Conservation (phyloP, 2,329 filamentous ascomycete genomes). For the Colletotrichum gloeosporioides region DNA sequence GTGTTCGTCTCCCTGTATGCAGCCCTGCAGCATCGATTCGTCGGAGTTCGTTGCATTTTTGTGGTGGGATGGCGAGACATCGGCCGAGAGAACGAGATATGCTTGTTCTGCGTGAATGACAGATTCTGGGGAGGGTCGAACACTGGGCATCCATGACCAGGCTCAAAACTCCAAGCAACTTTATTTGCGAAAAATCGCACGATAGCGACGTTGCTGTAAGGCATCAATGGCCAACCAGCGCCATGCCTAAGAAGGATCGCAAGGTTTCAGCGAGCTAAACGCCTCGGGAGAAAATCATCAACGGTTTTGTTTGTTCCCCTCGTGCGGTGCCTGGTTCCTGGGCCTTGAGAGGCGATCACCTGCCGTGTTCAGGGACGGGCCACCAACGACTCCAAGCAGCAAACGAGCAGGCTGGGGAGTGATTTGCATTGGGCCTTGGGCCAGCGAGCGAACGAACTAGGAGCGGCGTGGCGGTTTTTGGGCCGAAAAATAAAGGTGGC, state of each 20-base stretch:
- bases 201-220: not conserved
- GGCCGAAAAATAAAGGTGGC: slow-evolving; percentile 4
- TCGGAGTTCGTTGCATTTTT: not conserved
- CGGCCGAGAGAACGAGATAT: not conserved
- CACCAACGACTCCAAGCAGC: not conserved
- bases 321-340: slow-evolving; percentile 1
- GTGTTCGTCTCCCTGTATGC: not conserved
- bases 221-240: not conserved
- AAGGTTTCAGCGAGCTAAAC: not conserved
- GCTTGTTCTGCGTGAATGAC: not conserved
- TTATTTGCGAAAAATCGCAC: not conserved
- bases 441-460: not conserved
- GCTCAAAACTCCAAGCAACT: not conserved
- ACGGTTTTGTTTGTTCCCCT: not conserved
- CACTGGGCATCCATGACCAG: not conserved
- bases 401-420: not conserved
- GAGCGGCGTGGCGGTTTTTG: not conserved
- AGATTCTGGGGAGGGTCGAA: not conserved
- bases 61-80: not conserved
- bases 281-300: not conserved
- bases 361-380: not conserved
- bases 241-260: not conserved
- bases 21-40: not conserved
- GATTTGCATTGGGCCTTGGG: not conserved
- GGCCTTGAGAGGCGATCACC: slow-evolving; percentile 4